Evolutionary conservation across 2,329 filamentous ascomycete genomes (phyloP).

Genomic region (Magnaporthales sp.): DNA sequence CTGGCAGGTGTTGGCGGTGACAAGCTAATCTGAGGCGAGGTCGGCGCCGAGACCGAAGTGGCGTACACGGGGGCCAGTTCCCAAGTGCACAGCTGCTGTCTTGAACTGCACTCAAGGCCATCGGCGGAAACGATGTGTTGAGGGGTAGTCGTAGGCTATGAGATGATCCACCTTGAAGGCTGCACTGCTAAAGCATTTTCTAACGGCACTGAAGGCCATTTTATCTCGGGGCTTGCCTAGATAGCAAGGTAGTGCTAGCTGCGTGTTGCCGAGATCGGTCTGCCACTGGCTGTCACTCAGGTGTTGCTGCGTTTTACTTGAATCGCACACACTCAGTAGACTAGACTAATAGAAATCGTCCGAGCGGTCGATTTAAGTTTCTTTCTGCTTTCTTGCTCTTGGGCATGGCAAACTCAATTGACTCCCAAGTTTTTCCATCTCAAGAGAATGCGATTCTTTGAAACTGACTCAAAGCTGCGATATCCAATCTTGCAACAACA

Average conservation of each 20-base stretch:
- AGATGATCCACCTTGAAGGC: background rate
- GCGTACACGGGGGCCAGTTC: background rate
- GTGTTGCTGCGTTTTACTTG: too few species aligned
- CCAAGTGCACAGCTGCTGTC: background rate
- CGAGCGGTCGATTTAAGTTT: too few species aligned
- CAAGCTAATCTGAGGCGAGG: slow-evolving; percentile 28
- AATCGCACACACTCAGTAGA: too few species aligned
- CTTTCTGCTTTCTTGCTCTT: background rate
- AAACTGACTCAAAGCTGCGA: background rate
- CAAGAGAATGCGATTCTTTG: background rate
- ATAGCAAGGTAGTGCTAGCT: background rate
- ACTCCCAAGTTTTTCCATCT: background rate
- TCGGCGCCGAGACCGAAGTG: background rate
- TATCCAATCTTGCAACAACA: background rate
- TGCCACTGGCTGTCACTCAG: background rate
- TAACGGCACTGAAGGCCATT: background rate
- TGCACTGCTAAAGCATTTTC: background rate
- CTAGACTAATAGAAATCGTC: too few species aligned
- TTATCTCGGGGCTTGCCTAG: background rate
- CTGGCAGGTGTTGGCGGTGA: slow-evolving; percentile 28
- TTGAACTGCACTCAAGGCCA: background rate
- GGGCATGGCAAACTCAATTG: background rate
- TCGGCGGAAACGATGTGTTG: background rate
- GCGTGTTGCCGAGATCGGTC: background rate
- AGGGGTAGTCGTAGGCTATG: background rate